Conservation (phyloP, 1,284 basidiomycete genomes). For the Rhodofomes roseus region DNA sequence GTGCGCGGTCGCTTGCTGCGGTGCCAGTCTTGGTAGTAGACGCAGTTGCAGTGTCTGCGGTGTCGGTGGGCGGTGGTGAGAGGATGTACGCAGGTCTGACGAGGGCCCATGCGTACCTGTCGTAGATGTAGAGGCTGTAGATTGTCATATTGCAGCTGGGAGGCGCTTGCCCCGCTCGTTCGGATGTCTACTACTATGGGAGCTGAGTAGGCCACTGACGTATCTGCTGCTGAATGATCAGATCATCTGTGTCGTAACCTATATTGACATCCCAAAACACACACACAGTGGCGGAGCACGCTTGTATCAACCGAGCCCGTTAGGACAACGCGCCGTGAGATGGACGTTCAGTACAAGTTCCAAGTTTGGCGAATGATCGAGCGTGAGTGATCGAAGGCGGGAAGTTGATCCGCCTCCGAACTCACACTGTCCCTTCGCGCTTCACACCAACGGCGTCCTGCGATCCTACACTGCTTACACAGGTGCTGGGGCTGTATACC, state of each 20-base stretch:
- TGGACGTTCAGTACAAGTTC: constrained; percentile 1
- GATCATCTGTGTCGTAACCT: neutral
- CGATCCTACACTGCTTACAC: too few species aligned
- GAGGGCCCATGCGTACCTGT: constrained; percentile 50
- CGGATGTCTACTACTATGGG: too few species aligned
- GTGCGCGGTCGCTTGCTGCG: constrained; percentile 71
- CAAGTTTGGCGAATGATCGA: neutral
- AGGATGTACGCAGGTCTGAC: neutral
- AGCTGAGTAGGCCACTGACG: too few species aligned
- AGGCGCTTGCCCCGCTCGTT: too few species aligned
- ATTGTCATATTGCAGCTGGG: constrained; percentile 61
- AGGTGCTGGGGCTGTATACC: too few species aligned
- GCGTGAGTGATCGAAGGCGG: too few species aligned
- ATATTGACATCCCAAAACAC: neutral
- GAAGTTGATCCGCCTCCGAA: neutral
- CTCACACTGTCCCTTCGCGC: too few species aligned
- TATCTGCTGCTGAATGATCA: too few species aligned
- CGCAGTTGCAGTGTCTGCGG: constrained; percentile 80
- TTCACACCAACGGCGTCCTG: too few species aligned
- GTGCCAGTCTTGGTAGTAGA: constrained; percentile 95
- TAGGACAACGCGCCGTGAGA: neutral
- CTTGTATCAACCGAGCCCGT: neutral
- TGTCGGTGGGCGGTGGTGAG: neutral
- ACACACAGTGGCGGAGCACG: neutral
- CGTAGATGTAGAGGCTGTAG: constrained; percentile 86